A percentile compares a stretch with the other conserved stretches of the same genome.
These are phyloP conservation scores for Leptodermis oblonga DNA, from an alignment of 257 asterid genomes.

Conservation along the genomic window DNA sequence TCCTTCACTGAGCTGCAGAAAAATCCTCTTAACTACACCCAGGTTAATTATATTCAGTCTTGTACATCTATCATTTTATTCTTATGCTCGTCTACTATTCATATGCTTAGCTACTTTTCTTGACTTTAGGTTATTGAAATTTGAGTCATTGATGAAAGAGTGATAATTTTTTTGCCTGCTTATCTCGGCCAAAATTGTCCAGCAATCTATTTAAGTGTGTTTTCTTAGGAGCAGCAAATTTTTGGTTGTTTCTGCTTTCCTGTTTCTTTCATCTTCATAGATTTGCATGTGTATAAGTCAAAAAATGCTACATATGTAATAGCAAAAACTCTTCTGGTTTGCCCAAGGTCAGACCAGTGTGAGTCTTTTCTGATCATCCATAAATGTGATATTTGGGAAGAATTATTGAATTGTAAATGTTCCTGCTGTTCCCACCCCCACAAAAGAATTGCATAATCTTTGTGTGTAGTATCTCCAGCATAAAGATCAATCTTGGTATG, in stretches of 20 bases:
- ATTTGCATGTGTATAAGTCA: background rate
- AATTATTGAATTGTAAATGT: background rate
- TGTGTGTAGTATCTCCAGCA: background rate
- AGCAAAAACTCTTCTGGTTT: too few species aligned
- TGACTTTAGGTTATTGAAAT: background rate
- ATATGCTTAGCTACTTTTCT: background rate
- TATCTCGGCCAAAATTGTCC: background rate
- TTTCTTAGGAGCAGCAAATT: background rate
- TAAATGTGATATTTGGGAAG: background rate
- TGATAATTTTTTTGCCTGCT: background rate
- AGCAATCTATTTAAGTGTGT: background rate
- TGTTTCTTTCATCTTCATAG: background rate
- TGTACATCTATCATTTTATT: background rate
- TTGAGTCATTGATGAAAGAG: background rate
- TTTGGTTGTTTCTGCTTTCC: background rate
- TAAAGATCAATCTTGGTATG: background rate
- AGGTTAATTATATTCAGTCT: constrained; percentile 40
- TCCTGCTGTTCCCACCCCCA: too few species aligned
- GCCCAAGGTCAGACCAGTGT: background rate
- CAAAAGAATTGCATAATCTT: background rate
- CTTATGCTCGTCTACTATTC: background rate
- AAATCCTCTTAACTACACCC: constrained; percentile 89
- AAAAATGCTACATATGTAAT: background rate
- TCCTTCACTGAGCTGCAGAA: constrained; percentile 84
- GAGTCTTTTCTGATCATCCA: background rate